A percentile compares a stretch with the other conserved stretches of the same genome.
These are phyloP conservation scores for Leishmania amazonensis DNA, from an alignment of 208 protist genomes.

Conservation along the genomic window DNA sequence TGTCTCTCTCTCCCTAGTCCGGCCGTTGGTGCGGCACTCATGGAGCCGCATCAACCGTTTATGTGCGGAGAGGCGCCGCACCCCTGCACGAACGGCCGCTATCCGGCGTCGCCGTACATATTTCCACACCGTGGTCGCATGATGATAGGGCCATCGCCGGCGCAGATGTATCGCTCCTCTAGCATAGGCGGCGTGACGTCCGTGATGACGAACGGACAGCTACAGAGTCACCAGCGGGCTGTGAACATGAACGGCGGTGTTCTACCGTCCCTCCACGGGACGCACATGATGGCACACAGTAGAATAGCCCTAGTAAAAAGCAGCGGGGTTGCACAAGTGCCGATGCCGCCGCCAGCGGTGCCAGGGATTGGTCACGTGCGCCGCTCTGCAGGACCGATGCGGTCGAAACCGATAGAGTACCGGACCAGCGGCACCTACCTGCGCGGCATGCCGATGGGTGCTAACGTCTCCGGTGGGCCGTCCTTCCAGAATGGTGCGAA, in stretches of 20 bases:
- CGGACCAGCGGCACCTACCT: background rate
- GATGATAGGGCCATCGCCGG: conserved; percentile 15
- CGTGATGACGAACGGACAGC: background rate
- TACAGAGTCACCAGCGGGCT: conserved; percentile 2
- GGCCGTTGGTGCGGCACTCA: background rate
- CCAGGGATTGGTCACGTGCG: conserved; percentile 12
- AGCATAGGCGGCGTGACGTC: conserved; percentile 2
- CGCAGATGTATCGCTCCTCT: conserved; percentile 16
- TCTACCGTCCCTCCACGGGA: conserved; percentile 26
- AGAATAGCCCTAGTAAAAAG: conserved; percentile 9
- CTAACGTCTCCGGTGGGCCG: background rate
- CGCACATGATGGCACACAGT: conserved; percentile 21
- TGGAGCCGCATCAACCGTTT: conserved; percentile 28
- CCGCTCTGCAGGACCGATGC: conserved; percentile 14
- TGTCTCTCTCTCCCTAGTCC: background rate
- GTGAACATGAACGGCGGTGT: conserved; percentile 4
- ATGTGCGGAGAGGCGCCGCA: conserved; percentile 22
- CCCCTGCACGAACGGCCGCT: conserved; percentile 17
- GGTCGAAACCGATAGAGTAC: conserved; percentile 11
- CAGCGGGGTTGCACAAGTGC: conserved; percentile 3
- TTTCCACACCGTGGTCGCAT: conserved; percentile 18
- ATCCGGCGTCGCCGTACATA: conserved; percentile 14
- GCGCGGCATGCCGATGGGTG: conserved; percentile 13
- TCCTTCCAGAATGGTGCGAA: conserved; percentile 23
- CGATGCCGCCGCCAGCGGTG: conserved; percentile 19